Evolutionary conservation across 2,329 filamentous ascomycete genomes (phyloP), one percentile per base, ranked within the genome.

Genomic region (Lasiodiplodia sp.): DNA sequence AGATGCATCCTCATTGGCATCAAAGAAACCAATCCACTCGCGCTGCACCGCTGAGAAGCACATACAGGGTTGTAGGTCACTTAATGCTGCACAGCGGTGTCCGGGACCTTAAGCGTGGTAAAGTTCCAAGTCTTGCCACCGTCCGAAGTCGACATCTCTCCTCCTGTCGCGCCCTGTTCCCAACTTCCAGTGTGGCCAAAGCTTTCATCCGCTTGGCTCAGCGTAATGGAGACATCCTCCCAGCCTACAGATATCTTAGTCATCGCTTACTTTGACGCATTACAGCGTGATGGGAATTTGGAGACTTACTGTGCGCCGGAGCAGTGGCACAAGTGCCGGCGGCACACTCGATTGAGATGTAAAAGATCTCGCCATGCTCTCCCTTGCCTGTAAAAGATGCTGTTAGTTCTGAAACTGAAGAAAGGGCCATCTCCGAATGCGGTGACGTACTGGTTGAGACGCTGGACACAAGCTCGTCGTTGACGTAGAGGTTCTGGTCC

Each of bases 401-500:
- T 62, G 52, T 69, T n/a, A 72, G 67, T 49, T 12, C 25, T 47
- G 44, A 38, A 37, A 51, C 18, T 49, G 53, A 4, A 49, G 23
- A 49, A 49, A 23, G 28, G 3, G 25, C 11, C 21, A 11, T 21
- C 65, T 1, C 38, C 7, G 18, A 23, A 11, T 16, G 12, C 37
- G 14, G 58, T 23, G 49, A 67, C 71, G 25, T 72, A 72, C 73
- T 75, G 28, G 72, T 73, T 6, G 70, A 72, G 28, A 74, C 66
- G 21, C 31, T 71, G 16, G 73, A 75, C 6, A 73, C 73, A 1
- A 75, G 70, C 55, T 72, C 70, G 25, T 69, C 72, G 53, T 75
- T 70, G 57, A 75, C 58, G 60, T 73, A 75, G 23, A 75, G 60
- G 47, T 74, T 73, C 67, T 75, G 73, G 37, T 75, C 72, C 73